Conservation (phyloP, 305 asterid species). For the Salvia sclarea region DNA sequence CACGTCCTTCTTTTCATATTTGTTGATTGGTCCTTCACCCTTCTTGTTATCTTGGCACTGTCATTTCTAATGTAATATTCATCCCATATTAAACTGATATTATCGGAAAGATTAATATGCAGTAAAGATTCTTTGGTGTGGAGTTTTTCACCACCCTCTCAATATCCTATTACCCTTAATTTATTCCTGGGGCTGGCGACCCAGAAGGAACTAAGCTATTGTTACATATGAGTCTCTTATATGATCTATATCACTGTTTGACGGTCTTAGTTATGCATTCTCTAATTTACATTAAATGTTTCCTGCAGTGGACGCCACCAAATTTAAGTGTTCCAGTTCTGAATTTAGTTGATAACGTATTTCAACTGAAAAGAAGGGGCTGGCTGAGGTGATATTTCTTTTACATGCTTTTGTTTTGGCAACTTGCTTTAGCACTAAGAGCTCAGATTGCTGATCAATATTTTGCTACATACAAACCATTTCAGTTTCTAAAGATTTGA, state of each 20-base stretch:
- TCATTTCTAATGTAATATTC: constrained; percentile 11
- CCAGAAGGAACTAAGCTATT: neutral
- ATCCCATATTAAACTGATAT: constrained; percentile 1
- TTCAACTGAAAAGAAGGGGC: constrained; percentile 97
- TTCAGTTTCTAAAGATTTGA: neutral
- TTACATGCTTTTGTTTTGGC: constrained; percentile 25
- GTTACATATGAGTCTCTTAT: constrained; percentile 20
- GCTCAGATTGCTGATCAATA: constrained; percentile 17
- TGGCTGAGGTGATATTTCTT: constrained; percentile 77
- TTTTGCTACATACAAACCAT: neutral
- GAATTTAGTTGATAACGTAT: constrained; percentile 86
- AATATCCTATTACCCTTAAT: constrained; percentile 20
- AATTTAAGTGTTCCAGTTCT: constrained; percentile 87
- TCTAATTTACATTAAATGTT: constrained; percentile 28
- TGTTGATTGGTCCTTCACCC: constrained; percentile 4
- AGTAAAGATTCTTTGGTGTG: constrained; percentile 19
- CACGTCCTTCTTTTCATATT: constrained; percentile 1
- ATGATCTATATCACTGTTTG: constrained; percentile 13
- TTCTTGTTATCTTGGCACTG: constrained; percentile 19
- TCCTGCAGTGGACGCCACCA: constrained; percentile 96
- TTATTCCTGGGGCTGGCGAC: constrained; percentile 11
- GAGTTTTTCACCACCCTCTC: constrained; percentile 26
- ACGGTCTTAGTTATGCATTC: constrained; percentile 30
- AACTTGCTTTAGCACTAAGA: constrained; percentile 18
- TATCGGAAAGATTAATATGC: constrained; percentile 20